Percentiles rank a stretch among this genome's conserved stretches.
These are phyloP conservation scores for Aspergillus biplanus DNA, from an alignment of 495 filamentous ascomycete genomes.

Conservation along the genomic window DNA sequence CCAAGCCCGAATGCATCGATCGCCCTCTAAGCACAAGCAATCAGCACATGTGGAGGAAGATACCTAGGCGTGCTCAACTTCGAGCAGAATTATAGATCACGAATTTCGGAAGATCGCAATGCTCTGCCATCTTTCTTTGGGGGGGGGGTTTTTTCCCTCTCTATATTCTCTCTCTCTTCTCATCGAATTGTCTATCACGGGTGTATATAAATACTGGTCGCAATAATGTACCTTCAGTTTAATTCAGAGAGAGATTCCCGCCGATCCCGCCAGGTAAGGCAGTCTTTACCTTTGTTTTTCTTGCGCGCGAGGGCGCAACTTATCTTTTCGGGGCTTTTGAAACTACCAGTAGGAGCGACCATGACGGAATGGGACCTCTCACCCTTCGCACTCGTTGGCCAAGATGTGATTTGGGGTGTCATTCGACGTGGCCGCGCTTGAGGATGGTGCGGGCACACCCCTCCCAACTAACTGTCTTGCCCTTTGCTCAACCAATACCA, in stretches of 20 bases:
- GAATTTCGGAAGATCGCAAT: background rate
- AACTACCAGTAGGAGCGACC: slow-evolving; percentile 16
- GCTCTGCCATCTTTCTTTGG: background rate
- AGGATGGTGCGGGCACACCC: slow-evolving; percentile 27
- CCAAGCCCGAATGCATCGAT: slow-evolving; percentile 11
- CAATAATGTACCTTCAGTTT: background rate
- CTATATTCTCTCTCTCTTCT: background rate
- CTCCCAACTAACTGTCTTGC: slow-evolving; percentile 17
- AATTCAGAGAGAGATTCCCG: background rate
- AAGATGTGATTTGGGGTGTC: slow-evolving; percentile 27
- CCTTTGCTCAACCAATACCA: background rate
- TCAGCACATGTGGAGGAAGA: slow-evolving; percentile 9
- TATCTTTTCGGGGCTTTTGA: slow-evolving; percentile 5
- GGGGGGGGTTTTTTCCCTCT: background rate
- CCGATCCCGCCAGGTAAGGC: background rate
- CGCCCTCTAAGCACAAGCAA: slow-evolving; percentile 6
- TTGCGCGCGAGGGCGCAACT: slow-evolving; percentile 11
- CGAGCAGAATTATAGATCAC: background rate
- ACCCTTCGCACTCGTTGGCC: slow-evolving; percentile 22
- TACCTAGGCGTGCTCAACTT: background rate
- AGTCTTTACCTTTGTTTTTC: background rate
- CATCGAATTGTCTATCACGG: background rate
- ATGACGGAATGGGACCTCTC: slow-evolving; percentile 1
- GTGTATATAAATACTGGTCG: background rate
- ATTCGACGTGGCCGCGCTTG: slow-evolving; percentile 38